Base-by-base conservation (phyloP, 768 basidiomycete species). In the Russula vinacea region DNA sequence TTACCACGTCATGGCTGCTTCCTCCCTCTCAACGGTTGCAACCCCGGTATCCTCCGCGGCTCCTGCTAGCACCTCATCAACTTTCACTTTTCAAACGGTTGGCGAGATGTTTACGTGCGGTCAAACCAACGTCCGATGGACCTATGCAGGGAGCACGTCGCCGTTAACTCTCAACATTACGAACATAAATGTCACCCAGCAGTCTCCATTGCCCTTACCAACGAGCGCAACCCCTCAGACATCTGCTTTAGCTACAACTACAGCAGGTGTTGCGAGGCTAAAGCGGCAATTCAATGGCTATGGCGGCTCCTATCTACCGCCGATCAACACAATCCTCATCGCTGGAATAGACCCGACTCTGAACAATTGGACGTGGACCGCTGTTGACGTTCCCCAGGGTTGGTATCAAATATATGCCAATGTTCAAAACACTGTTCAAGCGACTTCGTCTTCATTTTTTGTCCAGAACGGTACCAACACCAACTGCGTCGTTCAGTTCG, bases 381-480 rank as follows among this genome's bases (percentile, higher is more conserved):
- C 73, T 2, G 83, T 87, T 54, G 75, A 76, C 62, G 71, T 84
- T 26, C 71, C 80, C 0, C 72, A 76, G 58, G 85, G 85, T 4
- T 79, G 76, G 77, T 87, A 87, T 68, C 51, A 66, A 14, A 54
- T 80, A 50, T 55, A 67, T 56, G 78, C 73, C 37, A 35, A 55
- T 39, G 53, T 67, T 11, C 33, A 62, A 26, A 64, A 44, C 45
- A 40, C 26, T 4, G 22, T 67, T 32, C 33, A 60, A 40, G 2
- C 32, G 33, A 26, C 56, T 19, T 81, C 80, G 17, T 2, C 58
- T 1, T 32, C 68, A 2, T 81, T 82, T 60, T 75, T 70, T 64
- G 68, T 81, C 55, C 52, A 62, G 49, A 76, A 76, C 35, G 80
- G 80, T 47, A 68, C 76, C 11, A 70, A 75, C 57, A 69, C 73